Evolutionary conservation across 2,329 filamentous ascomycete genomes (phyloP), one percentile per base, ranked within the genome.

Genomic region (Corinectria fuckeliana): DNA sequence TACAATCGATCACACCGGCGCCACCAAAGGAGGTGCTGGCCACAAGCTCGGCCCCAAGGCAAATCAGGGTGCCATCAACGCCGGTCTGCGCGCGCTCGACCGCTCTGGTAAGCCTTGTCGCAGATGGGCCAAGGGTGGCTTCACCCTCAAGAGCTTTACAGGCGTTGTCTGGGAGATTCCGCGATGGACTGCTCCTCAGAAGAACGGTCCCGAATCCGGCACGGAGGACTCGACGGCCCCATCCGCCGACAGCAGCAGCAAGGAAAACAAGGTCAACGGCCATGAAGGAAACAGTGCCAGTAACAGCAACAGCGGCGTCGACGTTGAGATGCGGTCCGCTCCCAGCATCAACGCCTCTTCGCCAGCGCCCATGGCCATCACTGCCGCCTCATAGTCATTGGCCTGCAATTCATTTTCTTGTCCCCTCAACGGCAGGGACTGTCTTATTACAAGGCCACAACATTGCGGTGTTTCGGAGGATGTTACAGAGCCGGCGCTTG

Each of bases 61-160:
- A 50, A 98, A 97, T 75, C 91, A 94, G 71, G 95, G 95, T 64
- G 94, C 94, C 60, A 99, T 99, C 83, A 99, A 99, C 74, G 95
- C 95, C 54, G 92, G 92, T 51, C 88, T 99, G 49, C 92, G 95
- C 55, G 94, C 95, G 11, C 90, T 99, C 65, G 95, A 99, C 77
- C 89, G 94, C 61, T 91, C 91, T 7, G 94, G 94, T 67, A 91
- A 94, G 72, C 93, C 95, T 9, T 97, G 93, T 77, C 91, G 94
- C 65, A 93, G 89, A 75, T 99, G 95, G 95, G 83, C 88, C 74
- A 91, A 89, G 76, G 92, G 92, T 64, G 85, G 88, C 56, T 92
- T 98, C 74, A 84, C 83, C 48, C 81, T 98, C 68, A 97, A 96
- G 82, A 96, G 90, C 76, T 98, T 98, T 75, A 97, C 94, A 1